A percentile compares a stretch with the other conserved stretches of the same genome.
phyloP scores from a whole-genome alignment of 2,329 filamentous ascomycete genomes.

The Botrytis fragariae region DNA sequence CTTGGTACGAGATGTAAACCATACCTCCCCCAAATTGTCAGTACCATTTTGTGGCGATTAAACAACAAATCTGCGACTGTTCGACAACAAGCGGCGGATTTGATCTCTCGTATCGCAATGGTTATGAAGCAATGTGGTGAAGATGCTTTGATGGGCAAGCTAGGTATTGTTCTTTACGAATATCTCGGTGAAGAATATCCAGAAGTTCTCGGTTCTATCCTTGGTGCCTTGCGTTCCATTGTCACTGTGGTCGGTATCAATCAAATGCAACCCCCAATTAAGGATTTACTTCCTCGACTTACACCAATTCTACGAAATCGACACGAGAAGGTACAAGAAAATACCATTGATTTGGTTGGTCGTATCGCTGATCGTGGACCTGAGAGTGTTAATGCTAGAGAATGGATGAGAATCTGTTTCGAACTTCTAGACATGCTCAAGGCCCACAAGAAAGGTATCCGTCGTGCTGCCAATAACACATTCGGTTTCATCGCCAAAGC shows the following conservation, averaged over 20 bases:
- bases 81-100: slow-evolving; percentile 91
- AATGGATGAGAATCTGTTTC: slow-evolving; percentile 99
- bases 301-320: slow-evolving; percentile 98
- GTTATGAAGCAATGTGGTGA: slow-evolving; percentile 99
- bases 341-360: slow-evolving; percentile 96
- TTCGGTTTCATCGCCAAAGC: slow-evolving; percentile 99
- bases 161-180: slow-evolving; percentile 93
- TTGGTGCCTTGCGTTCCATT: slow-evolving; percentile 91
- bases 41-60: slow-evolving; percentile 90
- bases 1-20: slow-evolving; percentile 91
- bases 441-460: slow-evolving; percentile 98
- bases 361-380: slow-evolving; percentile 97
- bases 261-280: slow-evolving; percentile 97
- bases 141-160: slow-evolving; percentile 91
- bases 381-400: slow-evolving; percentile 91
- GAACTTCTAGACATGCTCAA: slow-evolving; percentile 99
- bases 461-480: slow-evolving; percentile 97
- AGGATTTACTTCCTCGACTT: slow-evolving; percentile 87
- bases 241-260: slow-evolving; percentile 97
- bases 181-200: slow-evolving; percentile 98
- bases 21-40: slow-evolving; percentile 94
- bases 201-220: slow-evolving; percentile 92
- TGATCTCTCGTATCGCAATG: slow-evolving; percentile 95
- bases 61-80: slow-evolving; percentile 99
- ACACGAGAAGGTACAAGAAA: slow-evolving; percentile 98